Base-by-base conservation (phyloP, 2,329 filamentous ascomycete genomes). In the Aspergillus vadensis region DNA sequence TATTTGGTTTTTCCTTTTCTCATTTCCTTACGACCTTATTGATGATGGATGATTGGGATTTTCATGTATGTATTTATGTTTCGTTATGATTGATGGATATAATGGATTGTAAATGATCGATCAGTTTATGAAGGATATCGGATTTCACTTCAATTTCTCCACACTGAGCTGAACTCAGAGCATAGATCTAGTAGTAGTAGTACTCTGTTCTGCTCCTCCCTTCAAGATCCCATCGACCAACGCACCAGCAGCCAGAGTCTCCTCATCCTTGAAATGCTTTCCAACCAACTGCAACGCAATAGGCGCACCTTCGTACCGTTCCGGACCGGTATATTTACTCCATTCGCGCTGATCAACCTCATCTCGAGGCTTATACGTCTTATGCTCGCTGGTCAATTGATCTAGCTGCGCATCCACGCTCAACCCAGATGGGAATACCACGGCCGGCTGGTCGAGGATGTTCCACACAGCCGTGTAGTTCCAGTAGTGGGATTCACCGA, bases 211-310 rank as follows among this genome's bases (percentile, higher is more conserved):
- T 17, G 14, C 30, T 21, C 48, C 59, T 17, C 48, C 59, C 38
- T 59, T 60, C 7, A 70, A 43, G 58, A 67, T 61, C 25, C 55
- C 64, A 44, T 68, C 63, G 1, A 74, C 59, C 54, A 74, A 32
- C 55, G 66, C 70, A 4, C 71, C 71, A 1, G 72, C 72, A 17
- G 73, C 74, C 43, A 76, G 43, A 0, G 71, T 74, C 68, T 81
- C 84, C 66, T 86, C 84, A 60, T 86, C 84, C 55, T 83, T 80
- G n/a, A 82, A 77, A 51, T 77, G 78, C 4, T 78, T 73, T 1
- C 81, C 81, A 2, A 83, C 72, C 36, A 86, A 72, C 67, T 86
- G 83, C 17, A 86, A 63, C 0, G 79, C 79, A 9, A 86, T 76
- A 0, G 83, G 83, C 6, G 82, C 72, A 0, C 73, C 73, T 36